A percentile compares a stretch with the other conserved stretches of the same genome.
phyloP scores from a whole-genome alignment of 2,329 filamentous ascomycete genomes.

The Stromatinia cepivora region DNA sequence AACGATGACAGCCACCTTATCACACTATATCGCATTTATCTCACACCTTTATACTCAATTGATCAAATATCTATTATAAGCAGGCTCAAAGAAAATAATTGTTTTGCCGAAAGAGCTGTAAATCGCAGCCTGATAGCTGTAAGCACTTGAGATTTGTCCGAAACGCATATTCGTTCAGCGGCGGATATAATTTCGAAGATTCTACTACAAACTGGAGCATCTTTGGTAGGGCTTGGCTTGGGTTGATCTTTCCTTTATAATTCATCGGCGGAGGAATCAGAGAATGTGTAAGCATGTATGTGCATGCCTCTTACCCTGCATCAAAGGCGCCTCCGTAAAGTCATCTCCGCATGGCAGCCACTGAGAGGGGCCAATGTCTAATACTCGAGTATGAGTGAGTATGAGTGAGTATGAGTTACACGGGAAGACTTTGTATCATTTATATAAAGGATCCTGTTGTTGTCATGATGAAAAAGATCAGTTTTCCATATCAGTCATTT shows the following conservation, averaged over 20 bases:
- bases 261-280: neutral
- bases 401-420: neutral
- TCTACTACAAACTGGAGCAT: neutral
- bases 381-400: neutral
- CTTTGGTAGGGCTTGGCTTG: too few species aligned
- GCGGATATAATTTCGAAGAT: neutral
- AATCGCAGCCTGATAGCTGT: neutral
- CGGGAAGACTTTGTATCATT: neutral
- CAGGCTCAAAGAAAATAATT: neutral
- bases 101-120: neutral
- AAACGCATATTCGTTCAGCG: neutral
- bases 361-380: neutral
- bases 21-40: neutral
- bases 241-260: neutral
- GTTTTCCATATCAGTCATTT: neutral
- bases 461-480: neutral
- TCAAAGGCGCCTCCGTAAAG: neutral
- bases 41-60: neutral
- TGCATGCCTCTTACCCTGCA: neutral
- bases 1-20: neutral
- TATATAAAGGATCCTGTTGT: neutral
- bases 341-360: neutral
- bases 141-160: neutral
- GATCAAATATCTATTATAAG: neutral
- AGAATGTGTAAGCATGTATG: conserved; percentile 7